Base-by-base conservation (phyloP, 805 yeast species). In the Ogataea pilisensis region DNA sequence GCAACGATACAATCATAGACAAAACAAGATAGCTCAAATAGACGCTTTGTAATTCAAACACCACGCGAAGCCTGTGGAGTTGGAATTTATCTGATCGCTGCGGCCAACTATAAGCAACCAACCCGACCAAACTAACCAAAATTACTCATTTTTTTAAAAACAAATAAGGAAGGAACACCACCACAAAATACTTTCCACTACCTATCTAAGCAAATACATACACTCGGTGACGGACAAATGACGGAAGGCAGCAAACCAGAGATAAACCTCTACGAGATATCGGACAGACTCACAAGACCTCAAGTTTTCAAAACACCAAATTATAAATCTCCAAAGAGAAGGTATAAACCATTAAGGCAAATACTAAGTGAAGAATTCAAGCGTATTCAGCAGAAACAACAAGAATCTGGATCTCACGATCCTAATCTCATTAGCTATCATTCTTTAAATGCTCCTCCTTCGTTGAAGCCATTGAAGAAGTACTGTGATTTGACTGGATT, bases 401-500 rank as follows among this genome's bases (percentile, higher is more conserved):
- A 55, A 53, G 63, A 55, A 47, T 45, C 47, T 19, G 54, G 65
- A 50, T 48, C 48, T 17, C 54, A 51, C 24, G 49, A 54, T 28
- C 57, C 61, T 27, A 63, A 67, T 32, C 72, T 78, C 44, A 80
- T 88, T 9, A 85, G 91, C 0, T 85, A 77, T 61, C 73, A 79
- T 45, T 75, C 82, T 29, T 66, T 90, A 5, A 77, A 77, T 22
- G 95, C 96, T 0, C 95, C 96, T 3, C 98, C 98, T 0, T 83
- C 93, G 3, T 64, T 89, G 49, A 75, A 69, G 47, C 98, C 98
- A 0, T 66, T 72, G 14, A 87, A 83, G 64, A 82, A 80, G 48
- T 90, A 88, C 64, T 91, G 99, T 62, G 99, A 93, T 58, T 80
- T 91, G 35, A 91, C 98, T 0, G 99, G 99, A 0, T 67, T 91